Evolutionary conservation across 2,329 filamentous ascomycete genomes (phyloP).

Genomic region (Periconia sp.): DNA sequence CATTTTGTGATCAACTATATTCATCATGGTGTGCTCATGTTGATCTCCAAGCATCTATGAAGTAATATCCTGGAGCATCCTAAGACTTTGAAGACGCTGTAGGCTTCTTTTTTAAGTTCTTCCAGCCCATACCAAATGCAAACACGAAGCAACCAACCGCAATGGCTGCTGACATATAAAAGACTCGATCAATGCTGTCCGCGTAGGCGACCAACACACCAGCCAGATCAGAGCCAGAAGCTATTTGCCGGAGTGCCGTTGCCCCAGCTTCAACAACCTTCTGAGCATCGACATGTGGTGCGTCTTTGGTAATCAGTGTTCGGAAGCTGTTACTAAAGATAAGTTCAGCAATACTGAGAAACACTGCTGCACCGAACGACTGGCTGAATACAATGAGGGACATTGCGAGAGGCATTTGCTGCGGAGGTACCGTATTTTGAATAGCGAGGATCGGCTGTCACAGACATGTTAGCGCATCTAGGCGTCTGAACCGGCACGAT

Average conservation of each 20-base stretch:
- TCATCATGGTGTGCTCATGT: no score
- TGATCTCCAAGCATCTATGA: no score
- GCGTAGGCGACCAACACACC: conserved; percentile 1
- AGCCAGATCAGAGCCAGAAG: background rate
- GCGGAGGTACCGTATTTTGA: conserved; percentile 3
- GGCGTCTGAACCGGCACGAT: no score
- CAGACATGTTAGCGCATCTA: background rate
- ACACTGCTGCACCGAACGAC: background rate
- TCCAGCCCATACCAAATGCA: conserved; percentile 1
- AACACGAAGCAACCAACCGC: background rate
- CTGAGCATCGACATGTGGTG: background rate
- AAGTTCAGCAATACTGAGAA: background rate
- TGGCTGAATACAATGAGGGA: conserved; percentile 4
- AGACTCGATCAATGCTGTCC: conserved; percentile 2
- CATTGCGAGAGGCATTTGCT: conserved; percentile 4
- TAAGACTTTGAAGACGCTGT: no score
- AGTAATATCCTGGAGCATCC: no score
- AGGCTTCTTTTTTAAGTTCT: conserved; percentile 1
- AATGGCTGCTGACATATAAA: background rate
- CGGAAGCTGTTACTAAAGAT: conserved; percentile 1
- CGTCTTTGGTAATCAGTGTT: background rate
- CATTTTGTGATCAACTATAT: no score
- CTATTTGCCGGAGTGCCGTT: background rate
- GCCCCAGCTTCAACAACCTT: background rate
- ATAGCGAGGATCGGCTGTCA: conserved; percentile 4